Evolutionary conservation across 1,139 yeast species (phyloP), one percentile per base, ranked within the genome.

Genomic region (Zygosaccharomyces sapae): DNA sequence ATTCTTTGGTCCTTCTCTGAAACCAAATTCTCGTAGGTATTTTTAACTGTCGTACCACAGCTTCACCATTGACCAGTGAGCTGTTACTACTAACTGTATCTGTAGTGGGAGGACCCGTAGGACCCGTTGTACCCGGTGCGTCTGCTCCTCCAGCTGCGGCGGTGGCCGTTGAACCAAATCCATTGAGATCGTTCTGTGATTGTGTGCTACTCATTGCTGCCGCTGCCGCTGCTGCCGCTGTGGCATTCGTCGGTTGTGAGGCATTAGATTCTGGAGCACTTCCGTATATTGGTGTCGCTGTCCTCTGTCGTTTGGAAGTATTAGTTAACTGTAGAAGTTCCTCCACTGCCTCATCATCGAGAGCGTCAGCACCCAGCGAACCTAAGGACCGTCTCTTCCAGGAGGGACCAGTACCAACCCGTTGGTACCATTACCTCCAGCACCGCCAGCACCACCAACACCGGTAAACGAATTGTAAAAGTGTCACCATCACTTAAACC

Each of bases 1-100:
- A 65, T 63, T 35, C 65, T 47, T 38, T 54, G 56, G 40, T 63
- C 66, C 48, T 65, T 65, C 40, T 63, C 67, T 10, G 51, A 48
- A 10, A 65, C 43, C 8, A 65, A 47, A 10, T 57, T 43, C n/a
- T 58, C 64, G 48, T 61, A 65, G 12, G 58, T 51, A 18, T 51
- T 50, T 37, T 53, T 57, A 55, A 47, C 41, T 50, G 60, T 41
- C 46, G 50, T 5, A 50, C 45, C 12, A 57, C 33, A 10, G 45
- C 38, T 10, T 57, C 59, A 16, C 49, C 48, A 25, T 39, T 44
- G 16, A 41, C 41, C 38, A 46, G 31, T 6, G 49, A 41, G 36
- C 42, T 43, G 44, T 20, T 43, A 35, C 37, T 39, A 31, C 19
- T 9, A 12, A 13, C 34, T 31, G 19, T 31, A 31, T 31, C 34